phyloP scores from a whole-genome alignment of 164 flowering plant species.

The Umbellularia californica region DNA sequence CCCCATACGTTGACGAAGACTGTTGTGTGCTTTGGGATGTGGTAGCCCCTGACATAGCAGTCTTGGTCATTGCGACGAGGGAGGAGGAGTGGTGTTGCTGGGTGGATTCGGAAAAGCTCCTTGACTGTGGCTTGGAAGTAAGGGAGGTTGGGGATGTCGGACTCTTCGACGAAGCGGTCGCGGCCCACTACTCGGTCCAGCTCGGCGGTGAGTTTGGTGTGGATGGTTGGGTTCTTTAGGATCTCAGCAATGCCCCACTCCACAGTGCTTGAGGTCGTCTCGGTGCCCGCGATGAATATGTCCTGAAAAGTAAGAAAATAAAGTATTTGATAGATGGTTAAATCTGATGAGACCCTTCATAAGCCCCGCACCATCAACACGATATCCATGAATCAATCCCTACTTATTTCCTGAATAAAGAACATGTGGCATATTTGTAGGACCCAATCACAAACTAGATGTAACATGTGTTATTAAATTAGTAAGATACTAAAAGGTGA shows the following conservation, averaged over 20 bases:
- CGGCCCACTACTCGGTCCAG: conserved; percentile 29
- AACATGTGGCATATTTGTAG: no score
- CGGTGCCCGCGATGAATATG: conserved; percentile 36
- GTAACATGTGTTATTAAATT: no score
- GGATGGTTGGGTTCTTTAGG: conserved; percentile 19
- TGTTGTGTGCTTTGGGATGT: conserved; percentile 28
- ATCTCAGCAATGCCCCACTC: conserved; percentile 40
- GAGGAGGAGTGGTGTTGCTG: conserved; percentile 30
- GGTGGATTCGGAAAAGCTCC: conserved; percentile 37
- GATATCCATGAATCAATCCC: no score
- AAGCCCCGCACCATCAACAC: no score
- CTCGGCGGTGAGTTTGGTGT: conserved; percentile 19
- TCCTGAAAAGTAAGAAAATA: conserved; percentile 15
- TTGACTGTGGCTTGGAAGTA: conserved; percentile 33
- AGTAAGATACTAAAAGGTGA: no score
- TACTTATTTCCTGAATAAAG: no score
- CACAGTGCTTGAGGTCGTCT: conserved; percentile 33
- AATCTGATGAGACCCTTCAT: no score
- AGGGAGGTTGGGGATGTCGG: conserved; percentile 27
- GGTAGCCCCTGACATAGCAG: conserved; percentile 21
- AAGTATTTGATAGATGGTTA: no score
- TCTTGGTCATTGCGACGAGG: conserved; percentile 29
- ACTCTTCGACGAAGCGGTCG: conserved; percentile 22
- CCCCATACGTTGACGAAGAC: conserved; percentile 35
- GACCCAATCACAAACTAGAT: no score